Percentiles rank a stretch among this genome's conserved stretches.
Conservation (phyloP, 2,329 filamentous ascomycete genomes). For the Pyrenochaeta sp. region DNA sequence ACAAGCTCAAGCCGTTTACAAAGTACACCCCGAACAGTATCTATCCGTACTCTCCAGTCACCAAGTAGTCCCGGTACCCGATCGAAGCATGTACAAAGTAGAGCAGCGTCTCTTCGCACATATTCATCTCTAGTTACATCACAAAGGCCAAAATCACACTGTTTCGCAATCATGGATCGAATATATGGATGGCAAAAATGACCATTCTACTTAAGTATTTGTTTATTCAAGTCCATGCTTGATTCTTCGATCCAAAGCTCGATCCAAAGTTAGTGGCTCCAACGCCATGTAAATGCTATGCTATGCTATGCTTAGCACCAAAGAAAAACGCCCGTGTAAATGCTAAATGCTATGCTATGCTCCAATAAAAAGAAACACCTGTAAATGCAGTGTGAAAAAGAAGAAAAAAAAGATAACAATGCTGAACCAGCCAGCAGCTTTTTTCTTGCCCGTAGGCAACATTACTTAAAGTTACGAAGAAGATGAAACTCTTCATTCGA, state of each 20-base stretch:
- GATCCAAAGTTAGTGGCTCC: neutral
- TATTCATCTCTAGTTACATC: too few relatives aligned
- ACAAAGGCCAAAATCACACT: neutral
- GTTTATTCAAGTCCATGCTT: neutral
- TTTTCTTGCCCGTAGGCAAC: neutral
- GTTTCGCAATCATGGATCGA: too few relatives aligned
- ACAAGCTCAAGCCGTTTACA: too few relatives aligned
- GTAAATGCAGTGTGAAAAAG: neutral
- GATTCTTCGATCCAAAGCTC: neutral
- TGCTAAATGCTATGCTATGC: conserved; percentile 1
- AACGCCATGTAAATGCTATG: conserved; percentile 19
- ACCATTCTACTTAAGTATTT: conserved; percentile 2
- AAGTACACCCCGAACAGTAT: neutral
- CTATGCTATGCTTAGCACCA: neutral
- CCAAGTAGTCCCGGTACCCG: too few relatives aligned
- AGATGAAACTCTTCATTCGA: too few relatives aligned
- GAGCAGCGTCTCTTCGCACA: too few relatives aligned
- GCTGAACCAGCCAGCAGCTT: conserved; percentile 6
- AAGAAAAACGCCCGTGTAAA: conserved; percentile 2
- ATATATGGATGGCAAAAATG: neutral
- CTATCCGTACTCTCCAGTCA: neutral
- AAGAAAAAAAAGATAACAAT: conserved; percentile 1
- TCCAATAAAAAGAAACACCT: neutral
- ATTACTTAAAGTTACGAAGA: too few relatives aligned
- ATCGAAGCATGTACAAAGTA: too few relatives aligned